Evolutionary conservation across 257 asterid species (phyloP).

Genomic region (Galeopsis tetrahit): DNA sequence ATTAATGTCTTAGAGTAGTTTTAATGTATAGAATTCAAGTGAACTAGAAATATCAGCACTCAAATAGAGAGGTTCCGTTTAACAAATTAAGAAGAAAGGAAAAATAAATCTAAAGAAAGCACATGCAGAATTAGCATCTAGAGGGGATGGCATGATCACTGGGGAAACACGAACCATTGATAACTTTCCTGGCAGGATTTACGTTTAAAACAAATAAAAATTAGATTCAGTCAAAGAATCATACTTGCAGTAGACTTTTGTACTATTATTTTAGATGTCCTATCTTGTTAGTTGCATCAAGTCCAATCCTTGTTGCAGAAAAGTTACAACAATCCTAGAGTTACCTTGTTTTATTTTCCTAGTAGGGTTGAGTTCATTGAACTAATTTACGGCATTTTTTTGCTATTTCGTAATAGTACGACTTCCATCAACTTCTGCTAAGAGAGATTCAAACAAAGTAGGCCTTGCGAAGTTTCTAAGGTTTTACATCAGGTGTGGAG

Average conservation of each 20-base stretch:
- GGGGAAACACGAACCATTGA: not conserved
- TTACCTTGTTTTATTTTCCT: not conserved
- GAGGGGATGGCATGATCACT: not conserved
- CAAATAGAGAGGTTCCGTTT: not conserved
- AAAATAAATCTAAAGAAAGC: not conserved
- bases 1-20: not conserved
- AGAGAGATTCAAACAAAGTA: no score
- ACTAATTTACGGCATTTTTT: no score
- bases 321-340: not conserved
- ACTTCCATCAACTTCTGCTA: no score
- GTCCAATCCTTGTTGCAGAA: not conserved
- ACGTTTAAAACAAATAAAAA: not conserved
- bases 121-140: not conserved
- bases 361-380: not conserved
- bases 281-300: not conserved
- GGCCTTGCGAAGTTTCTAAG: no score
- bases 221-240: not conserved
- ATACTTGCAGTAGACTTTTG: not conserved
- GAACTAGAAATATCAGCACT: not conserved
- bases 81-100: not conserved
- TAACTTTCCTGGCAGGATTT: not conserved
- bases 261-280: not conserved
- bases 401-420: no score
- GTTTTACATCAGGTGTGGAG: no score
- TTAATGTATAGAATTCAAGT: conserved; percentile 7